phyloP scores from a whole-genome alignment of 768 basidiomycete species.

The Pleurotus cornucopiae region DNA sequence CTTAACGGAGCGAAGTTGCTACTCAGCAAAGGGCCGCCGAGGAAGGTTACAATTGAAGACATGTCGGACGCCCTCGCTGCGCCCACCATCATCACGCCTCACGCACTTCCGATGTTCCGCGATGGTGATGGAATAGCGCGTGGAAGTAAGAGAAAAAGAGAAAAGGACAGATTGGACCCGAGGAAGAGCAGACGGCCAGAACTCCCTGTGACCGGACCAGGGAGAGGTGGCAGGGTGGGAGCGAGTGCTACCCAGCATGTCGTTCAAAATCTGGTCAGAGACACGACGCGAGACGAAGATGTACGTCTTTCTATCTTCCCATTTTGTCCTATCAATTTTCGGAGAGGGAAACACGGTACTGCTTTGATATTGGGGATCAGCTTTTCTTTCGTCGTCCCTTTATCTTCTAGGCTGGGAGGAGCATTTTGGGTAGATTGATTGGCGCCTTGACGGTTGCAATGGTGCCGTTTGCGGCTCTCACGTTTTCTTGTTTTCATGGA shows the following conservation, averaged over 20 bases:
- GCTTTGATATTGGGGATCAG: conserved; percentile 4
- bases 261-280: conserved; percentile 90
- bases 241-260: conserved; percentile 97
- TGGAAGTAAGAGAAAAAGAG: conserved; percentile 83
- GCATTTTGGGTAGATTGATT: conserved; percentile 4
- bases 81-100: conserved; percentile 89
- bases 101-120: conserved; percentile 88
- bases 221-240: conserved; percentile 90
- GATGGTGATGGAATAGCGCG: conserved; percentile 69
- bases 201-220: conserved; percentile 89
- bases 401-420: not conserved
- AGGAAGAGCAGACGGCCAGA: conserved; percentile 91
- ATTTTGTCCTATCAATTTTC: not conserved
- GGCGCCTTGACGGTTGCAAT: conserved; percentile 11
- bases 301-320: conserved; percentile 53
- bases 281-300: conserved; percentile 89
- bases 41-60: conserved; percentile 81
- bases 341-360: conserved; percentile 8
- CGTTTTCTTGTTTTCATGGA: conserved; percentile 17
- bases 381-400: not conserved
- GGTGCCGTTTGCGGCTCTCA: conserved; percentile 14
- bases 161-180: conserved; percentile 85
- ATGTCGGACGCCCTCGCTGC: conserved; percentile 82
- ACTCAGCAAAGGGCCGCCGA: conserved; percentile 80
- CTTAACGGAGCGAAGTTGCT: conserved; percentile 90